A percentile compares a stretch with the other conserved stretches of the same genome.
Evolutionary conservation across 31 red algal species (phyloP).

Genomic region (Porphyra umbilicalis): DNA sequence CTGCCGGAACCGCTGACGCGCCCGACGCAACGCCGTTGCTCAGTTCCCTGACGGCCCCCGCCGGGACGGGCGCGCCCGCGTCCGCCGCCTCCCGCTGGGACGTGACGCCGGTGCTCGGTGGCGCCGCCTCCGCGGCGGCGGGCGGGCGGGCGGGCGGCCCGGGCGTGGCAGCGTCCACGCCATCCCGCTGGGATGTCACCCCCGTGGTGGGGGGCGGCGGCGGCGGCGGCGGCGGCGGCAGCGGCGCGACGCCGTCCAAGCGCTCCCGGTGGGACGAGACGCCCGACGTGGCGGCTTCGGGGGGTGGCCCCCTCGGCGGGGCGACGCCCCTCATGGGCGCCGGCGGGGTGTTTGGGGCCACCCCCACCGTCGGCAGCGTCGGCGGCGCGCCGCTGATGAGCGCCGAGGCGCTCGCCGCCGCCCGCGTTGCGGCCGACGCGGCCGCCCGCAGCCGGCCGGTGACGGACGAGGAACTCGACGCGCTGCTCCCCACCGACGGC

Average conservation of each 20-base stretch:
- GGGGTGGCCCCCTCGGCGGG: slow-evolving; percentile 4
- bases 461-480: slow-evolving; percentile 69
- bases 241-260: slow-evolving; percentile 2
- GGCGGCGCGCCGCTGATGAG: slow-evolving; percentile 15
- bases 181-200: background rate
- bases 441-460: slow-evolving; percentile 47
- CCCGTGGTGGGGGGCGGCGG: background rate
- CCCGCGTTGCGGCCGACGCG: slow-evolving; percentile 59
- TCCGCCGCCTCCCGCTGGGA: background rate
- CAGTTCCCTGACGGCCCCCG: background rate
- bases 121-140: background rate
- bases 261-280: slow-evolving; percentile 82
- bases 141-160: no score
- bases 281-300: slow-evolving; percentile 27
- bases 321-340: slow-evolving; percentile 30
- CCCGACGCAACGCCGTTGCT: background rate
- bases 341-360: slow-evolving; percentile 15
- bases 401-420: slow-evolving; percentile 29
- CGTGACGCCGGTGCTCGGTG: background rate
- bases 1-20: background rate
- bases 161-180: background rate
- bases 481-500: slow-evolving; percentile 73
- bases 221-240: background rate
- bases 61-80: background rate
- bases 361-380: slow-evolving; percentile 20